Evolutionary conservation across 2,329 filamentous ascomycete genomes (phyloP).

Genomic region (Westerdykella sp.): DNA sequence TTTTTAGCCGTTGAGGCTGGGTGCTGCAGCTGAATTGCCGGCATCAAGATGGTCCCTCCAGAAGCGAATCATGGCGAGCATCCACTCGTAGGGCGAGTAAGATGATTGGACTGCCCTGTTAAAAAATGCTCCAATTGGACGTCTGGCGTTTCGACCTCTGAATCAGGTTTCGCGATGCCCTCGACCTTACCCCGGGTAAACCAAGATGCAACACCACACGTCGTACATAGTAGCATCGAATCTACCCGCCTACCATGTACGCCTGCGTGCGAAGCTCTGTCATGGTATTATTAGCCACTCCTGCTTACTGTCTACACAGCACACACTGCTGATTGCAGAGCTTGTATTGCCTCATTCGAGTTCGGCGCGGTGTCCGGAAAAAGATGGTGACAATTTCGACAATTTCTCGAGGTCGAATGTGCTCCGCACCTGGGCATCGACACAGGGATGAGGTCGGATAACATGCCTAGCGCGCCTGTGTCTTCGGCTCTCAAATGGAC

Average conservation of each 20-base stretch:
- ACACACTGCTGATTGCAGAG: too few species aligned
- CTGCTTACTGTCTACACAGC: too few species aligned
- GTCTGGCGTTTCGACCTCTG: slow-evolving; percentile 1
- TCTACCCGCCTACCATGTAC: neutral
- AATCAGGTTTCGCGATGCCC: neutral
- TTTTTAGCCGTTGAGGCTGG: slow-evolving; percentile 21
- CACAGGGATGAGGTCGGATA: too few species aligned
- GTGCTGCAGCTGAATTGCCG: slow-evolving; percentile 15
- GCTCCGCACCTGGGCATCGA: too few species aligned
- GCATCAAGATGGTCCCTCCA: slow-evolving; percentile 10
- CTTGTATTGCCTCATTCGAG: too few species aligned
- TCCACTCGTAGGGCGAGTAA: slow-evolving; percentile 9
- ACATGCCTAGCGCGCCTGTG: neutral
- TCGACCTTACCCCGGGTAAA: neutral
- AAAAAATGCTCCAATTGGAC: slow-evolving; percentile 7
- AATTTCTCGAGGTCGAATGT: too few species aligned
- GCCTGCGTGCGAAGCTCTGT: too few species aligned
- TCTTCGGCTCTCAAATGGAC: neutral
- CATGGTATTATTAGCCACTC: too few species aligned
- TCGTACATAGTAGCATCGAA: neutral
- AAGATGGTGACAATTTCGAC: too few species aligned
- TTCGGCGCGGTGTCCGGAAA: too few species aligned
- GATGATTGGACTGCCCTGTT: slow-evolving; percentile 13
- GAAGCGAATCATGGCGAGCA: slow-evolving; percentile 11
- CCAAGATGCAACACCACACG: neutral